Evolutionary conservation across 1,284 basidiomycete genomes (phyloP), one percentile per base, ranked within the genome.

Genomic region (Cryptococcus neoformans): DNA sequence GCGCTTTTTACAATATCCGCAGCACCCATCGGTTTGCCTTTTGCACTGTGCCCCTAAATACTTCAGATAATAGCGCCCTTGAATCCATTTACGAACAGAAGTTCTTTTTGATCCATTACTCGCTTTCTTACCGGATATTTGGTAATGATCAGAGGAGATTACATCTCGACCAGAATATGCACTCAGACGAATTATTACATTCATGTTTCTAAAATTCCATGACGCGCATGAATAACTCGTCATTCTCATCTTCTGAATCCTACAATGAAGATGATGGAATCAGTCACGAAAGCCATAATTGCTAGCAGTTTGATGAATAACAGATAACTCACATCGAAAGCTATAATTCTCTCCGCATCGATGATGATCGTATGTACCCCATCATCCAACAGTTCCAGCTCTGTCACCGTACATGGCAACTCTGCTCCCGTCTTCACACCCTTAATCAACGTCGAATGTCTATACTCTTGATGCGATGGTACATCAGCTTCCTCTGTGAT

Each of bases 331-430:
- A 75, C 73, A 47, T 58, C 51, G 36, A 75, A 62, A 8, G 57
- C 56, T 0, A 78, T 59, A 40, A 78, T 66, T 17, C 76, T 60
- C 58, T 76, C 71, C 2, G 60, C 63, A 55, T 78, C 76, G 42
- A 78, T 69, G 49, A 78, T 62, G 21, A 70, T 63, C 5, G 66
- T 67, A 17, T 66, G 57, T 17, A 63, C 64, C 47, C 60, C 53
- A 12, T 56, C 57, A 12, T 49, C 28, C 16, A 40, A 51, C n/a
- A 16, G 38, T 34, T 59, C 58, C 16, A 41, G 16, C 21, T 71
- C 64, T 1, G 65, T 53, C 45, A 60, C 65, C 3, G 72, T 58
- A 53, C 70, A 77, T 6, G 74, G 73, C 47, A 78, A 52, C 37
- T 70, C 59, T 1, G 40, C 46, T 1, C 75, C 74, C 0, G 70